Conservation (phyloP, 164 flowering plant genomes). For the Cinnamomum micranthum region DNA sequence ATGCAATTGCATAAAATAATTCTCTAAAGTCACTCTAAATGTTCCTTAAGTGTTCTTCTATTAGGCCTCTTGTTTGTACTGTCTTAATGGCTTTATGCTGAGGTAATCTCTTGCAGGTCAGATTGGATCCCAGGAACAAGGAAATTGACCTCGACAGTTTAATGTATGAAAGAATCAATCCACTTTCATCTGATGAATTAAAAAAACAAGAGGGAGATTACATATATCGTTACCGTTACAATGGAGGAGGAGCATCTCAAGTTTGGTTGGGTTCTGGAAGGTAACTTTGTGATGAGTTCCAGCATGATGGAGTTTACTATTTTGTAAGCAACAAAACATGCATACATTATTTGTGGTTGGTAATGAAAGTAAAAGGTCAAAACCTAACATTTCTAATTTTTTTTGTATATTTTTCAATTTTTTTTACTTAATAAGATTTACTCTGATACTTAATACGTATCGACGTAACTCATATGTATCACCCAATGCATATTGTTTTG, state of each 20-base stretch:
- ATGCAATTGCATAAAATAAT: not conserved
- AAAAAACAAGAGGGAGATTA: conserved; percentile 87
- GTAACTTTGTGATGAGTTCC: conserved; percentile 27
- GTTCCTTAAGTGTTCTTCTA: not conserved
- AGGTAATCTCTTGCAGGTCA: conserved; percentile 46
- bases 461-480: too few species aligned
- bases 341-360: too few species aligned
- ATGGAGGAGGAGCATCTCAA: conserved; percentile 99
- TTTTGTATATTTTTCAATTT: too few species aligned
- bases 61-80: not conserved
- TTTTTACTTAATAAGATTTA: too few species aligned
- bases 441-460: too few species aligned
- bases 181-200: conserved; percentile 70
- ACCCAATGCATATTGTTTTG: too few species aligned
- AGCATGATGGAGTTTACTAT: not conserved
- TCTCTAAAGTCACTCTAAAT: conserved; percentile 1
- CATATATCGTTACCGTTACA: conserved; percentile 83
- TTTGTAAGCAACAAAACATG: not conserved
- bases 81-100: not conserved
- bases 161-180: conserved; percentile 53
- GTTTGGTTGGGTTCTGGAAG: conserved; percentile 95
- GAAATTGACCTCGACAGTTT: conserved; percentile 72
- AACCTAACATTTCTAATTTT: too few species aligned
- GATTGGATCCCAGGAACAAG: conserved; percentile 94
- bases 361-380: too few species aligned